A percentile compares a stretch with the other conserved stretches of the same genome.
Evolutionary conservation across 2,329 filamentous ascomycete genomes (phyloP).

Genomic region (Dactylellina haptotyla): DNA sequence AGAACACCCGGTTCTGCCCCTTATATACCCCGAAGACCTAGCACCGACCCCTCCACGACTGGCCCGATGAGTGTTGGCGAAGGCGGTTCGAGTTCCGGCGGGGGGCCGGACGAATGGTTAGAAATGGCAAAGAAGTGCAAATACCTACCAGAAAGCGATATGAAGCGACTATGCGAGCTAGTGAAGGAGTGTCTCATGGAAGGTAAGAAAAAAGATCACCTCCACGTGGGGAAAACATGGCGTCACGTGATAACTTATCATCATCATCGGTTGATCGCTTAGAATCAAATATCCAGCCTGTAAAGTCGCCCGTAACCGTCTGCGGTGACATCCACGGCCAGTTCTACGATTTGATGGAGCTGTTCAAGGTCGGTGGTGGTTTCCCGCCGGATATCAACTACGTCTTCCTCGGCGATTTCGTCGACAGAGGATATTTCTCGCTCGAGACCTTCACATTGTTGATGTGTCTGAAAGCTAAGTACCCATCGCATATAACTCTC

Average conservation of each 20-base stretch:
- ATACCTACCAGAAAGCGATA: conserved; percentile 92
- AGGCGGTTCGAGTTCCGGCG: conserved; percentile 80
- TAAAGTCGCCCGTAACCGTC: conserved; percentile 92
- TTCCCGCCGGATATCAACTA: conserved; percentile 85
- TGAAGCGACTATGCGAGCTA: conserved; percentile 99
- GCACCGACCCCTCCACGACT: conserved; percentile 53
- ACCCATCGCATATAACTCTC: conserved; percentile 76
- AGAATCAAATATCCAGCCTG: conserved; percentile 99
- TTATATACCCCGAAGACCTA: conserved; percentile 38
- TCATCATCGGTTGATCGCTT: conserved; percentile 41
- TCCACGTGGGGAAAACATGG: background rate
- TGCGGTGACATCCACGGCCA: conserved; percentile 99
- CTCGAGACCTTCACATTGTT: conserved; percentile 77
- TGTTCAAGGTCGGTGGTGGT: conserved; percentile 94
- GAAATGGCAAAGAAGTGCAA: conserved; percentile 97
- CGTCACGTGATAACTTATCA: background rate
- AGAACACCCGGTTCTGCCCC: conserved; percentile 49
- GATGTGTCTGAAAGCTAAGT: conserved; percentile 79
- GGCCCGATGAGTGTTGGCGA: conserved; percentile 65
- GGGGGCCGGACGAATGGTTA: conserved; percentile 94
- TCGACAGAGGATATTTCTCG: conserved; percentile 78
- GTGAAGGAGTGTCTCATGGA: conserved; percentile 99
- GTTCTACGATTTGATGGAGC: conserved; percentile 96
- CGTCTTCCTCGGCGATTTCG: conserved; percentile 77
- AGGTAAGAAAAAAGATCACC: conserved; percentile 69